phyloP scores from a whole-genome alignment of 352 stramenopile species.

The Globisporangium perplexum region DNA sequence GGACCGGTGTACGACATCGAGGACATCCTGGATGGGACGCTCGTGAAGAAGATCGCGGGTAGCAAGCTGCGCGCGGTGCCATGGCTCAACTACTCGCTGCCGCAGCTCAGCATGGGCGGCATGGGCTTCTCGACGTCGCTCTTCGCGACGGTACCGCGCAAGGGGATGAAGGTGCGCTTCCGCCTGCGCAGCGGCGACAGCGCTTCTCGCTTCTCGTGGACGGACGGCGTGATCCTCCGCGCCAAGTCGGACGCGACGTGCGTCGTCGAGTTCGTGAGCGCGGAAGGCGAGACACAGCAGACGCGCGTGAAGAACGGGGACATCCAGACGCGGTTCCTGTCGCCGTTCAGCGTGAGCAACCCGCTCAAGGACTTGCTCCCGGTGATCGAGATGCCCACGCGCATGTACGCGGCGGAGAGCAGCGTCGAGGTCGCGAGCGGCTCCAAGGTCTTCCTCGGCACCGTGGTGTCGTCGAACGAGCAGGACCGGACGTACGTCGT shows the following conservation, averaged over 20 bases:
- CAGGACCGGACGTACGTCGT: constrained; percentile 47
- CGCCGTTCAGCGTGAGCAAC: constrained; percentile 18
- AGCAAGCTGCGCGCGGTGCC: constrained; percentile 38
- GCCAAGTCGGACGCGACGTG: constrained; percentile 40
- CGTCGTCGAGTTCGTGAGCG: constrained; percentile 30
- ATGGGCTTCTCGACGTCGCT: constrained; percentile 11
- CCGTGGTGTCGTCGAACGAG: constrained; percentile 35
- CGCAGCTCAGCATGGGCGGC: constrained; percentile 18
- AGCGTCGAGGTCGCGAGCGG: constrained; percentile 46
- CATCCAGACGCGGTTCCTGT: constrained; percentile 35
- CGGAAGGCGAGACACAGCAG: constrained; percentile 28
- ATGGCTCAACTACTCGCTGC: constrained; percentile 43
- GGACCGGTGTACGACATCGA: constrained; percentile 26
- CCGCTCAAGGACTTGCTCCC: constrained; percentile 22
- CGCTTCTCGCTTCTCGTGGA: constrained; percentile 24
- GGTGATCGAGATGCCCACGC: constrained; percentile 21
- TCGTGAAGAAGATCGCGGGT: constrained; percentile 33
- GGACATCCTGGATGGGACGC: constrained; percentile 37
- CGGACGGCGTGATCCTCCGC: constrained; percentile 42
- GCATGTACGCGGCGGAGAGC: constrained; percentile 29
- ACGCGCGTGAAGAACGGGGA: constrained; percentile 43
- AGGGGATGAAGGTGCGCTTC: constrained; percentile 52
- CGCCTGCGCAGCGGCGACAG: constrained; percentile 20
- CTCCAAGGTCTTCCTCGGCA: constrained; percentile 38
- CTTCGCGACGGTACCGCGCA: constrained; percentile 25